Evolutionary conservation across 106 monocot genomes (phyloP).

Genomic region (Phalaenopsis equestris): DNA sequence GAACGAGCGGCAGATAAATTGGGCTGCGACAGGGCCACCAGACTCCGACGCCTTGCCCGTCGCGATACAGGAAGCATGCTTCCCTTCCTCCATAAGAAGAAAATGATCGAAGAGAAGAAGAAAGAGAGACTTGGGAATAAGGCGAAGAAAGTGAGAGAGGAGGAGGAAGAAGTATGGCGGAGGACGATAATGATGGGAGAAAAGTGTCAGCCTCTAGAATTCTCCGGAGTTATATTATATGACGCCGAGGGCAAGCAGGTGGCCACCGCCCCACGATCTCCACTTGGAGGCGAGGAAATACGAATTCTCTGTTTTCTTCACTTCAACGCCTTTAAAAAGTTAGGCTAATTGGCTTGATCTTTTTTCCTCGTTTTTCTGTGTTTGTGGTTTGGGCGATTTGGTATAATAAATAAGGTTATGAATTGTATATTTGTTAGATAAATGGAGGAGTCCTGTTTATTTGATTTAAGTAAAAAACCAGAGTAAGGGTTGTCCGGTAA

Average conservation of each 20-base stretch:
- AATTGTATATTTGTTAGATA: no score
- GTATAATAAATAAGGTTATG: no score
- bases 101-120: neutral
- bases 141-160: neutral
- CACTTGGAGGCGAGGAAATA: conserved; percentile 10
- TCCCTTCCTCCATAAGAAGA: neutral
- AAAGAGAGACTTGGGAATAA: neutral
- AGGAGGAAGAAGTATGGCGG: conserved; percentile 20
- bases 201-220: conserved; percentile 33
- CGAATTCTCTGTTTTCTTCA: conserved; percentile 1
- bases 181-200: conserved; percentile 31
- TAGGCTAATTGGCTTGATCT: no score
- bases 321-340: neutral
- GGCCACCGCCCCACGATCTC: conserved; percentile 13
- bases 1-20: neutral
- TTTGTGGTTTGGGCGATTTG: no score
- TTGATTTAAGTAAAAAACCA: no score
- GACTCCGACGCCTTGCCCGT: neutral
- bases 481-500: no score
- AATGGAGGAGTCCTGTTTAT: no score
- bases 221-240: conserved; percentile 37
- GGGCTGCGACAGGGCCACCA: neutral
- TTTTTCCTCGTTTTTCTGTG: no score
- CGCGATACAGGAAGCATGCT: neutral
- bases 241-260: conserved; percentile 16